Evolutionary conservation across 75 land plant genomes (phyloP), one percentile per base, ranked within the genome.

Genomic region (Selaginella tamariscina): DNA sequence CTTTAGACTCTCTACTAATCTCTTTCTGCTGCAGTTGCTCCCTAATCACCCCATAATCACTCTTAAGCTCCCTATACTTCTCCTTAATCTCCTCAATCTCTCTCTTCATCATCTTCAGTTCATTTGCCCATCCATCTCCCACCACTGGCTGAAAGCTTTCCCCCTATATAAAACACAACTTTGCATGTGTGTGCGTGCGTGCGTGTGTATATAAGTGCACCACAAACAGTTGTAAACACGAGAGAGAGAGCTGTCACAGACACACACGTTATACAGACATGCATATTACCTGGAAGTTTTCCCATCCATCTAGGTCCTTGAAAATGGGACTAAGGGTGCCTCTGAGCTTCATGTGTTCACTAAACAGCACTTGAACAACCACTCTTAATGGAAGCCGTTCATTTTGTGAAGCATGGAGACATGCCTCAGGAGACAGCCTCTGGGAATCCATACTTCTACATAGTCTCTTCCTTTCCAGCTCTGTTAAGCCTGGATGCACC

Each of bases 301-400:
- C 49, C 49, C 49, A 39, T 15, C 49, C 49, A 15, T 39, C 49
- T 15, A 39, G 5, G 49, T 39, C 49, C 49, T 39, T 39, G 15
- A 39, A 39, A 5, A 39, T 15, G 49, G 49, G 49, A 15, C 49
- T 39, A 5, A 39, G 49, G 15, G 68, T 44, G 49, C 1, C n/a
- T 5, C 22, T 8, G 2, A 32, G 39, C 49, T 32, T 31, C 55
- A 32, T n/a, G 20, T 66, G 68, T 33, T 66, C 68, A 1, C n/a
- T 21, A 33, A 66, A 66, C 2, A 66, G 68, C 9, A 66, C 68
- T 24, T 66, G 68, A 5, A 66, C 68, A 8, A 66, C 68, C 1
- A 66, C 49, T 21, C 68, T 28, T 5, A 66, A 21, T 31, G 68
- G 68, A 1, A 66, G 68, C 33, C 68, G 55, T 5, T 66, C 68